Base-by-base conservation (phyloP, 306 rosid genomes). In the Cucumis cinereus region DNA sequence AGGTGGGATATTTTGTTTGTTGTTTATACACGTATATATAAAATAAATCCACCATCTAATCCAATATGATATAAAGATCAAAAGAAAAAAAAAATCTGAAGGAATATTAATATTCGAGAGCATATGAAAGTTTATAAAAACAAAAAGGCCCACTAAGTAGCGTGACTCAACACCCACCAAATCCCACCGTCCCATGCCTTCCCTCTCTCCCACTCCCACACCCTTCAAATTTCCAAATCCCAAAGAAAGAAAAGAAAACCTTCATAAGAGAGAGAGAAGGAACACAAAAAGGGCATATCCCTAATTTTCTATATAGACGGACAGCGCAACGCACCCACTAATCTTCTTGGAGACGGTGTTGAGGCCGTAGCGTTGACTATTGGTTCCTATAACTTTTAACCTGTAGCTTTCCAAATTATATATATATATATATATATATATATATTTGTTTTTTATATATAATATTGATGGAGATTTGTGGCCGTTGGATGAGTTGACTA, bases 401-500 rank as follows among this genome's bases (percentile, higher is more conserved):
- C 77, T 16, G 50, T 47, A 75, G 76, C 57, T 75, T 74, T 58
- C 55, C 22, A 30, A 22, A 20, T 22, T 60, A 58, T 24, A 60
- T 38, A 17, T 41, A 19, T 40, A 64, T 10, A 38, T 7, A 38
- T 38, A 38, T 28, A 50, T 2, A 76, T 38, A 28, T 28, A 28
- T n/a, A n/a, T n/a, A n/a, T n/a, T 43, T 43, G 49, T 10, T 43
- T 43, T 43, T 43, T 0, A 45, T 45, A 11, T 13, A 26, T 61
- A 30, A 30, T 22, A 62, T 45, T 68, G 64, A 28, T 26, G 79
- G 28, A 3, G 14, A 7, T 33, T 53, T 58, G 52, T 5, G 43
- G 49, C 58, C 80, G 83, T 53, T 13, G 17, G 77, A 80, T 76
- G 61, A 58, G 77, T 78, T 77, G 84, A 73, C 81, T 88, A 90